Conservation (phyloP, 441 rosid species). For the Erysimum cheiri region DNA sequence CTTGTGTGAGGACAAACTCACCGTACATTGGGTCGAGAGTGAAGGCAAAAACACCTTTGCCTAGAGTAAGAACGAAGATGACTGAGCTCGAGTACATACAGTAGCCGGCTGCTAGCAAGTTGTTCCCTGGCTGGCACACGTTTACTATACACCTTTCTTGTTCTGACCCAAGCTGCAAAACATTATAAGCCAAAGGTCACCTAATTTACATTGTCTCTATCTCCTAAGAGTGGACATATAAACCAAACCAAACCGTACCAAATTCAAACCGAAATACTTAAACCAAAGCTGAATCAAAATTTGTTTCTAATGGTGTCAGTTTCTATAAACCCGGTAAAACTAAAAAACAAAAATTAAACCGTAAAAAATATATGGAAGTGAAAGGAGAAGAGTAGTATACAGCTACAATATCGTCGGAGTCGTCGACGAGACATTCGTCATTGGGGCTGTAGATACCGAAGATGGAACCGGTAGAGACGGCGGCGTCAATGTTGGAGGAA, state of each 20-base stretch:
- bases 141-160: slow-evolving; percentile 78
- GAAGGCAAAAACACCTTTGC: slow-evolving; percentile 82
- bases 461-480: slow-evolving; percentile 95
- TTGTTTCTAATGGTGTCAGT: neutral
- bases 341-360: neutral
- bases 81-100: slow-evolving; percentile 97
- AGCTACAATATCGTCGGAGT: slow-evolving; percentile 57
- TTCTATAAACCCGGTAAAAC: neutral
- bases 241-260: too few species aligned
- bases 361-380: neutral
- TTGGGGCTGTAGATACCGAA: slow-evolving; percentile 90
- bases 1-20: slow-evolving; percentile 86
- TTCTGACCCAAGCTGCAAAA: slow-evolving; percentile 62
- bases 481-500: slow-evolving; percentile 92
- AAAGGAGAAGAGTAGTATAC: slow-evolving; percentile 45
- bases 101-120: slow-evolving; percentile 90
- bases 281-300: neutral
- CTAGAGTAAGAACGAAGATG: slow-evolving; percentile 81
- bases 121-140: slow-evolving; percentile 95
- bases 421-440: slow-evolving; percentile 82
- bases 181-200: slow-evolving; percentile 6
- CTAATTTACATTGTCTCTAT: neutral
- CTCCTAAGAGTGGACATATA: neutral
- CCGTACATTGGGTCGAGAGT: slow-evolving; percentile 96
- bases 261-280: too few species aligned